Percentiles rank a stretch among this genome's conserved stretches.
Conservation (phyloP, 2,329 filamentous ascomycete genomes). For the Penicillium sp. region DNA sequence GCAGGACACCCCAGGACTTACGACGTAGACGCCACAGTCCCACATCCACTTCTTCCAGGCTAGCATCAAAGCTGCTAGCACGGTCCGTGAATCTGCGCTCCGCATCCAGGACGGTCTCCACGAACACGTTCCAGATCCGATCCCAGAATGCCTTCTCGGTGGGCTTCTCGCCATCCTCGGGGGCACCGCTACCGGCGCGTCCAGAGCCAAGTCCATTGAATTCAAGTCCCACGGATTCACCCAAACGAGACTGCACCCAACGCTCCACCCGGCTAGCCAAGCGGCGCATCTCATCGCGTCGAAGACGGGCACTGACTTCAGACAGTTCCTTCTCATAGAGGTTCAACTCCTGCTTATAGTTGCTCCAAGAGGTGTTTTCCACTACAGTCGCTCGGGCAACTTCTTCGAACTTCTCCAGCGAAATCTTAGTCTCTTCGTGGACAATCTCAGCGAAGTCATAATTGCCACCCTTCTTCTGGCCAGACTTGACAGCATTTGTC, state of each 20-base stretch:
- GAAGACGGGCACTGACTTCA: constrained; percentile 79
- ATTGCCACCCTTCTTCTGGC: constrained; percentile 85
- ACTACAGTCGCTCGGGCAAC: constrained; percentile 77
- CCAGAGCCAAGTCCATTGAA: constrained; percentile 96
- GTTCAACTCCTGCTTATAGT: constrained; percentile 77
- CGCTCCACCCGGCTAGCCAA: constrained; percentile 88
- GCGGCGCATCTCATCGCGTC: constrained; percentile 95
- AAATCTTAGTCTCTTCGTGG: constrained; percentile 75
- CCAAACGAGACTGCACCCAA: constrained; percentile 86
- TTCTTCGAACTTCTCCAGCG: constrained; percentile 73
- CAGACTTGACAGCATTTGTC: constrained; percentile 80
- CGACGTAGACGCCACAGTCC: constrained; percentile 90
- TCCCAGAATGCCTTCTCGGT: constrained; percentile 92
- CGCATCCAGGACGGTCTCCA: constrained; percentile 79
- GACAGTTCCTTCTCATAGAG: constrained; percentile 91
- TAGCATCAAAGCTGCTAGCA: constrained; percentile 92
- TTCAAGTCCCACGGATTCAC: constrained; percentile 85
- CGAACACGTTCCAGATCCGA: constrained; percentile 87
- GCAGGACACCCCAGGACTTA: constrained; percentile 91
- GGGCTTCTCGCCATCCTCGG: constrained; percentile 75
- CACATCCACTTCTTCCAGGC: constrained; percentile 84
- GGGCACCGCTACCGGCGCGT: constrained; percentile 77
- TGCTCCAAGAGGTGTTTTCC: constrained; percentile 82
- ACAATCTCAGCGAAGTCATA: constrained; percentile 98
- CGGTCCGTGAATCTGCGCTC: constrained; percentile 84